Evolutionary conservation across 2,329 filamentous ascomycete genomes (phyloP), one percentile per base, ranked within the genome.

Genomic region (Podosphaera fusca): DNA sequence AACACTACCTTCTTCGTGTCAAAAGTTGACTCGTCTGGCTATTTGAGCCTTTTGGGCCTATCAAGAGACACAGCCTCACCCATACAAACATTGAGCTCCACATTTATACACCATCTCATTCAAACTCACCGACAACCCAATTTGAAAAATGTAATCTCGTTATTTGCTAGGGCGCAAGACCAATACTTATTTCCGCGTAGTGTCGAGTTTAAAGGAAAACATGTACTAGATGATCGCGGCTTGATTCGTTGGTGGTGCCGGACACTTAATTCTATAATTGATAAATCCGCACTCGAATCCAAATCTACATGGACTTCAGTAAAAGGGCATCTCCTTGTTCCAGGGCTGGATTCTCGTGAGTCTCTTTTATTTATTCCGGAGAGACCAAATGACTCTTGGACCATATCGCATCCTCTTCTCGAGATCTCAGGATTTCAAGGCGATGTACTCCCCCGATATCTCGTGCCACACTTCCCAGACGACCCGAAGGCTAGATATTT

Each of bases 161-260:
- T 98, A 2, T 98, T 98, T 67, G 94, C 92, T 0, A 78, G 92
- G 59, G 82, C 92, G 0, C 92, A 96, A 67, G 81, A 84, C 55
- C 92, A 96, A 66, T 98, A 98, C 64, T 77, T 98, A 12, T 98
- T 96, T 67, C 89, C 92, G 0, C 87, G 87, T 0, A 96, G 90
- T 65, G 80, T 88, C 45, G 82, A 94, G 59, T 90, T 95, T 67
- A 69, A 71, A 21, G 78, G 79, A 2, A 98, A 98, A 67, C 92
- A 98, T 71, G 84, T 98, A 0, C 73, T 96, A 7, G 87, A 95
- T 64, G 92, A 98, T 64, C 77, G 88, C 36, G 87, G 85, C 0
- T 73, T 98, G 55, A 86, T 98, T 29, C 87, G 83, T 64, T 98
- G 92, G 92, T 98, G 92, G 92, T 95, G 88, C 66, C 82, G 80